Conservation (phyloP, 2,329 filamentous ascomycete genomes). For the Ophiocordyceps camponoti-saundersi region DNA sequence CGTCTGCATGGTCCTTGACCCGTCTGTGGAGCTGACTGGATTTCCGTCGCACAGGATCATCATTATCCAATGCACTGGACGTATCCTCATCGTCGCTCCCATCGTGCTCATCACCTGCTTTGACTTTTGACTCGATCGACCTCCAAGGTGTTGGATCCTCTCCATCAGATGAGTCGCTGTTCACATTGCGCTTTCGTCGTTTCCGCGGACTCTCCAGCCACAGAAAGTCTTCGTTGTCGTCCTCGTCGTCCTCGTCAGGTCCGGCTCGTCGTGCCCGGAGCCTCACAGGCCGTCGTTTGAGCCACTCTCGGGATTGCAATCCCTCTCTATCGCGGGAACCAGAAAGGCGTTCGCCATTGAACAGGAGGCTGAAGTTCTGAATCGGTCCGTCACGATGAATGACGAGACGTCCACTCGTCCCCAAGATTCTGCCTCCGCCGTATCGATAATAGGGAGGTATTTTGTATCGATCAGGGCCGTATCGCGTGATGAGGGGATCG, state of each 20-base stretch:
- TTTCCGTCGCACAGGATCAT: slow-evolving; percentile 31
- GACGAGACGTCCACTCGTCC: slow-evolving; percentile 37
- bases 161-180: slow-evolving; percentile 22
- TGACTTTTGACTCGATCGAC: slow-evolving; percentile 48
- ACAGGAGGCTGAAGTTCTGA: slow-evolving; percentile 34
- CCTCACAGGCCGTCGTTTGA: slow-evolving; percentile 21
- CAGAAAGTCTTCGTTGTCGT: slow-evolving; percentile 27
- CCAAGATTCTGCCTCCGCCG: slow-evolving; percentile 56
- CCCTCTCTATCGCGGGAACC: slow-evolving; percentile 25
- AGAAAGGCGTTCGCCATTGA: slow-evolving; percentile 18
- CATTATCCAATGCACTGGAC: slow-evolving; percentile 18
- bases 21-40: slow-evolving; percentile 44
- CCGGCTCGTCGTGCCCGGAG: slow-evolving; percentile 15
- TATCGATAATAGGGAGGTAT: slow-evolving; percentile 54
- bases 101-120: slow-evolving; percentile 25
- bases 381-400: slow-evolving; percentile 50
- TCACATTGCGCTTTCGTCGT: slow-evolving; percentile 16
- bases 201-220: slow-evolving; percentile 25
- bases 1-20: slow-evolving; percentile 47
- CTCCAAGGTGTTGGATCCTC: slow-evolving; percentile 41
- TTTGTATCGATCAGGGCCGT: slow-evolving; percentile 55
- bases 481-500: slow-evolving; percentile 58
- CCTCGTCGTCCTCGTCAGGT: slow-evolving; percentile 7
- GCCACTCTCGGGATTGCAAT: slow-evolving; percentile 22
- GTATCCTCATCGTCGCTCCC: slow-evolving; percentile 32